phyloP scores from a whole-genome alignment of 176 grass and related monocot genomes.

The Carex littledalei region DNA sequence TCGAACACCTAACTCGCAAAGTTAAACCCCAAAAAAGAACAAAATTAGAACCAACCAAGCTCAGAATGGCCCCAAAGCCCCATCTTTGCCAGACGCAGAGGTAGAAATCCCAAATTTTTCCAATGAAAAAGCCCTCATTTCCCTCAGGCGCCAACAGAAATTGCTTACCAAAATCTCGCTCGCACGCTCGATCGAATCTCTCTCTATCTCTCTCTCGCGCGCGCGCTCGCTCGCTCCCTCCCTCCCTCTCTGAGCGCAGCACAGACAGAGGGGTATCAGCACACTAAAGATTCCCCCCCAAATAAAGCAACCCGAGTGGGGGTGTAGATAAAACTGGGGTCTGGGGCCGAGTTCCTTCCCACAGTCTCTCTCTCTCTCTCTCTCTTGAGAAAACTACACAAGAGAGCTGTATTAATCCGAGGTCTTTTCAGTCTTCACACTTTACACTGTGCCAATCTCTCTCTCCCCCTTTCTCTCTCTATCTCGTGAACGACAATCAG shows the following conservation, averaged over 20 bases:
- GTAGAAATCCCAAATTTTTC: neutral
- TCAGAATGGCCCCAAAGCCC: neutral
- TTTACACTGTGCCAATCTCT: neutral
- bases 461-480: neutral
- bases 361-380: neutral
- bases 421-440: slow-evolving; percentile 17
- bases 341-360: neutral
- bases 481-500: neutral
- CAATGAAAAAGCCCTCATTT: slow-evolving; percentile 18
- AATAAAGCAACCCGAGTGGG: slow-evolving; percentile 19
- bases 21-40: neutral
- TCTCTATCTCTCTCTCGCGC: neutral
- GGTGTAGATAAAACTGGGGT: slow-evolving; percentile 2
- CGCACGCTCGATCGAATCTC: too few relatives aligned
- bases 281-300: slow-evolving; percentile 26
- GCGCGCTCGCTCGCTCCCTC: neutral
- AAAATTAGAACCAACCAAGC: slow-evolving; percentile 5
- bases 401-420: slow-evolving; percentile 5
- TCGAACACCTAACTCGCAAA: neutral
- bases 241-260: neutral
- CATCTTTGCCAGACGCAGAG: neutral
- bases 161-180: neutral
- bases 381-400: neutral
- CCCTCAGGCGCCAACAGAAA: neutral
- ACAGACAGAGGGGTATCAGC: slow-evolving; percentile 20